phyloP scores from a whole-genome alignment of 768 basidiomycete species.

The Podaxis sp. region DNA sequence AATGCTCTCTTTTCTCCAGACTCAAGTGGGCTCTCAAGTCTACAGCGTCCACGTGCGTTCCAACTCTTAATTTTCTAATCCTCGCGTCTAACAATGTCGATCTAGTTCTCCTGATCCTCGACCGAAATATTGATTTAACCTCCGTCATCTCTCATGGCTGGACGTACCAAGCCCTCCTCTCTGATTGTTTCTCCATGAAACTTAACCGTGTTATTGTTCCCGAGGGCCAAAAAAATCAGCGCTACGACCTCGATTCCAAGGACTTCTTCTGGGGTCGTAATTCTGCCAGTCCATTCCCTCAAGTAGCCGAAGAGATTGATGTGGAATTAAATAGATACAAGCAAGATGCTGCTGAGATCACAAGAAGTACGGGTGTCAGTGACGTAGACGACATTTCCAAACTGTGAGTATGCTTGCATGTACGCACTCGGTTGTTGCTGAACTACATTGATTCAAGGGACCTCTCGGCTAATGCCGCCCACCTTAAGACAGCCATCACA shows the following conservation, averaged over 20 bases:
- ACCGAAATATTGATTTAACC: conserved; percentile 92
- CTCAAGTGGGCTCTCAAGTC: conserved; percentile 75
- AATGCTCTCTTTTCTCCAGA: conserved; percentile 77
- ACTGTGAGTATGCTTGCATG: conserved; percentile 52
- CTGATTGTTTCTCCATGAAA: conserved; percentile 96
- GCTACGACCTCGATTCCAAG: conserved; percentile 95
- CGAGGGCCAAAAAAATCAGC: conserved; percentile 64
- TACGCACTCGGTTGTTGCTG: background rate
- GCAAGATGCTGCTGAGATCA: conserved; percentile 95
- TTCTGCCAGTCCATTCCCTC: conserved; percentile 94
- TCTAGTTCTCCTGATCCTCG: conserved; percentile 87
- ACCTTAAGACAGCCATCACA: conserved; percentile 96
- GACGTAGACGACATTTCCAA: conserved; percentile 95
- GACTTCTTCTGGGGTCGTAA: conserved; percentile 99
- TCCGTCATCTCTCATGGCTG: conserved; percentile 95
- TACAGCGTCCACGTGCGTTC: conserved; percentile 81
- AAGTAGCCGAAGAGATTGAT: conserved; percentile 98
- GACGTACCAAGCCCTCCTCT: conserved; percentile 98
- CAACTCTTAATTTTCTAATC: background rate
- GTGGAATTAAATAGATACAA: conserved; percentile 89
- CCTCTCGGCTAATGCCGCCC: conserved; percentile 87
- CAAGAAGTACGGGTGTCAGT: conserved; percentile 91
- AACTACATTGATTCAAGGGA: conserved; percentile 48
- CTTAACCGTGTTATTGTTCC: conserved; percentile 90
- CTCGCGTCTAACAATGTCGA: conserved; percentile 10